Base-by-base conservation (phyloP, 2,329 filamentous ascomycete species). In the Aureobasidium musti region DNA sequence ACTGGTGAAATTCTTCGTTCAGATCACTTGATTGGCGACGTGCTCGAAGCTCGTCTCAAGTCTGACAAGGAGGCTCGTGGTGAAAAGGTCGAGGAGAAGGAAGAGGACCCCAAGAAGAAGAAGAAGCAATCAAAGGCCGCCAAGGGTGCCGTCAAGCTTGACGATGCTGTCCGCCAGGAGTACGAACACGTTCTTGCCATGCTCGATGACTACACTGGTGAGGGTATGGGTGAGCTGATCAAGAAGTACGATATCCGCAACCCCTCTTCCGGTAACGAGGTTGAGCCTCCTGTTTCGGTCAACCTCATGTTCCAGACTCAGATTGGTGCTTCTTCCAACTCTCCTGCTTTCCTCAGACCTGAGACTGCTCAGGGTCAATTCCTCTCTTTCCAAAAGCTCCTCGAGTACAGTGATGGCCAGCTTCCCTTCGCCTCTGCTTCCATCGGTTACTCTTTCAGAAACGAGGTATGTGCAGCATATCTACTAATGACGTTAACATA, bases 291-390 rank as follows among this genome's bases (percentile, higher is more conserved):
- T 3, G 89, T 96, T 60, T 84, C 92, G 49, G 97, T 98, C 86
- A 99, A 99, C 82, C 88, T 99, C 75, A 99, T 99, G 95, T 99
- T 98, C 84, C 89, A 94, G 79, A 97, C 94, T 49, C 84, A 91
- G 41, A 98, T 99, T 76, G 95, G 95, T 69, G 93, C 94, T 66
- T 96, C 91, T 81, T 90, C 91, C 79, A 93, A 96, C 76, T 83
- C 90, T 69, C 87, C 90, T 56, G 93, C 91, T 65, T 97, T 92
- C 78, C 84, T 97, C 67, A 87, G 93, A 65, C 95, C 95, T 50
- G 95, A 99, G 81, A 99, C 95, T 35, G 95, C 95, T 4, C 95
- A 99, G 83, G 95, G 95, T 70, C 95, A 99, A 81, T 99, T 99
- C 81, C 82, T 98, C 71, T 97, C 96, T 81, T 99, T 99, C 79